Base-by-base conservation (phyloP, 305 asterid genomes). In the Stenogyne calaminthoides region DNA sequence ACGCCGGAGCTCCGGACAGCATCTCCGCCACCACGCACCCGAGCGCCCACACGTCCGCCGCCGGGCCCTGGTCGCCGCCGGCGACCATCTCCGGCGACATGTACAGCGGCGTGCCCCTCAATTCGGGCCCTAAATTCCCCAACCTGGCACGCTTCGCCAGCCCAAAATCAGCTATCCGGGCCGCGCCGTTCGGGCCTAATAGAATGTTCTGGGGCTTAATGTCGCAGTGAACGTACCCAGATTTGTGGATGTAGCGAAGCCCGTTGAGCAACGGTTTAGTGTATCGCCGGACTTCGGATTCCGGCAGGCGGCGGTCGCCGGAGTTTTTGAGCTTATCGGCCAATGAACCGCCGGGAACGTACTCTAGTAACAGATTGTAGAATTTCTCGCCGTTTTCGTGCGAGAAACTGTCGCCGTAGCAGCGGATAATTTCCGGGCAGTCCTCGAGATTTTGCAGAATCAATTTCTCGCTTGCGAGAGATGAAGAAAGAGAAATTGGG, bases 41-140 rank as follows among this genome's bases (percentile, higher is more conserved):
- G 18, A 78, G 70, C 0, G 90, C 92, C 92, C 92, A 87, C 6
- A 87, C 67, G 78, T 87, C 92, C 58, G 89, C 80, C 67, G 89
- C 61, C 6, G 85, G 47, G 5, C 82, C 89, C 77, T 81, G 85
- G 0, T 83, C 83, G 7, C 86, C 84, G 0, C 82, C 83, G 82
- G 78, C 55, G 9, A 80, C 78, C 78, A 78, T 80, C 83, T 87
- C 92, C 67, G 92, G 92, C 61, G 92, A 83, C 86, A 85, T 83
- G 66, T 83, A 85, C 64, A 81, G 0, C 2, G 89, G 91, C 0
- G 91, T 87, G 0, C 89, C 92, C 69, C 88, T 80, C 70, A 81
- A 68, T 65, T 80, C 83, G 47, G 51, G 69, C 14, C 78, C 77
- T 10, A 40, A 34, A 4, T 60, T 18, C 1, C 20, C 36, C 37